Evolutionary conservation across 2,329 filamentous ascomycete species (phyloP), one percentile per base, ranked within the genome.

Genomic region (Rugonectria rugulosa): DNA sequence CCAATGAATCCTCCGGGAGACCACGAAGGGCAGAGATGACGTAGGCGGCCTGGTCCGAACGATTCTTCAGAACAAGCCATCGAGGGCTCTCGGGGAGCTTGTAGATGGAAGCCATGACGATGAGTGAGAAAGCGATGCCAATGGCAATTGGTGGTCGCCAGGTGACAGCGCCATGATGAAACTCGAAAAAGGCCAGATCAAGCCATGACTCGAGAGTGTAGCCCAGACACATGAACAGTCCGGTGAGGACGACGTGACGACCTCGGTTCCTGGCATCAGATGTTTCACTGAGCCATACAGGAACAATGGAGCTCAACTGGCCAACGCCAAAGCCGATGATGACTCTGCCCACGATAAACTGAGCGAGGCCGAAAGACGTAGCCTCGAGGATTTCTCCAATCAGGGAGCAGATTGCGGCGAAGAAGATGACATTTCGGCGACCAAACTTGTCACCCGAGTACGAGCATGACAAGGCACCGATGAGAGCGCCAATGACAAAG

Each of bases 401-500:
- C 19, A 70, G 60, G 44, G 79, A 81, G 60, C 86, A 79, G 7
- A 77, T 42, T 1, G 79, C 80, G 10, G 81, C 82, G 26, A 83
- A 72, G 62, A 83, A 75, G 53, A 85, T 81, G 3, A 83, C 83
- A 57, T 75, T 75, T 57, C 79, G 77, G 19, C 84, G 78, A 10
- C 84, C 84, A 40, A 85, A 78, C 31, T 77, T 76, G 63, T 87
- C 84, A 74, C 84, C 84, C 4, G 82, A 84, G 53, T 65, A 69
- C 1, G 66, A 64, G 62, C 68, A 69, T 1, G 67, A 69, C 10
- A 70, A 56, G 4, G 66, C 84, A 79, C 84, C 57, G 78, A 82
- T 66, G 66, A 87, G 83, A 23, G 82, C 83, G 7, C 84, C 84
- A 48, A 85, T 77, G 19, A 81, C 81, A 63, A 82, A 82, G 19